These are phyloP conservation scores for Madurella mycetomatis DNA, from an alignment of 2,329 filamentous ascomycete genomes.

Conservation along the genomic window DNA sequence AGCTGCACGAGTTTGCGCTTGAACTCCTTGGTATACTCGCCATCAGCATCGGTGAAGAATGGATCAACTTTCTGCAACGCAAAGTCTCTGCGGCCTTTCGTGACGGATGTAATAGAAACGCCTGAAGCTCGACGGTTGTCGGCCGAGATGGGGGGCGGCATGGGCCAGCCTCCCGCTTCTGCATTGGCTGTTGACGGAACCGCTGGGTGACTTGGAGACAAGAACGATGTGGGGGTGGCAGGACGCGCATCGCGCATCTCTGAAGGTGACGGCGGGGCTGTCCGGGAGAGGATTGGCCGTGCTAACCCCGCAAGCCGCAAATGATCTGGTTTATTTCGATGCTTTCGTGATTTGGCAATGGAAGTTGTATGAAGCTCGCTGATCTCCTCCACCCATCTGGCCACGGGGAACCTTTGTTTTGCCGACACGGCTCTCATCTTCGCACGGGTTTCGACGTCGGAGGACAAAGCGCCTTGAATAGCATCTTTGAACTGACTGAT, in stretches of 20 bases:
- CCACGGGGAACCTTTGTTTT: constrained; percentile 63
- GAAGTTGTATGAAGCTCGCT: constrained; percentile 56
- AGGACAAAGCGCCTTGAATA: constrained; percentile 55
- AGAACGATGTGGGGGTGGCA: constrained; percentile 10
- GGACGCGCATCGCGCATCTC: constrained; percentile 10
- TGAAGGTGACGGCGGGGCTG: constrained; percentile 10
- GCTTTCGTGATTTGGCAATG: constrained; percentile 44
- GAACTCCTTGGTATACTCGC: constrained; percentile 55
- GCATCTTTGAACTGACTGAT: constrained; percentile 61
- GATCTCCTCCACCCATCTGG: constrained; percentile 61
- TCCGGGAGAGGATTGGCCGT: constrained; percentile 6
- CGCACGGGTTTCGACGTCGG: constrained; percentile 50
- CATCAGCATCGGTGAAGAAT: constrained; percentile 60
- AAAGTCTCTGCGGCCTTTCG: constrained; percentile 58
- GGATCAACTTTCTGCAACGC: constrained; percentile 62
- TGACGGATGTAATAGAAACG: constrained; percentile 52
- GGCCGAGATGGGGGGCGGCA: constrained; percentile 11
- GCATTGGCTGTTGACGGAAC: constrained; percentile 1
- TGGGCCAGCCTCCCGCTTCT: constrained; percentile 4
- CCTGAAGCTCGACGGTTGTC: constrained; percentile 36
- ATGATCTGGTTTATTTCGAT: constrained; percentile 22
- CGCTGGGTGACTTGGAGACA: constrained; percentile 1
- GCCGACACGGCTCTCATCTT: constrained; percentile 61
- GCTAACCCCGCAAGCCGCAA: constrained; percentile 8
- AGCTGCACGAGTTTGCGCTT: constrained; percentile 51